Base-by-base conservation (phyloP, 306 rosid genomes). In the Gastrolobium villosum region DNA sequence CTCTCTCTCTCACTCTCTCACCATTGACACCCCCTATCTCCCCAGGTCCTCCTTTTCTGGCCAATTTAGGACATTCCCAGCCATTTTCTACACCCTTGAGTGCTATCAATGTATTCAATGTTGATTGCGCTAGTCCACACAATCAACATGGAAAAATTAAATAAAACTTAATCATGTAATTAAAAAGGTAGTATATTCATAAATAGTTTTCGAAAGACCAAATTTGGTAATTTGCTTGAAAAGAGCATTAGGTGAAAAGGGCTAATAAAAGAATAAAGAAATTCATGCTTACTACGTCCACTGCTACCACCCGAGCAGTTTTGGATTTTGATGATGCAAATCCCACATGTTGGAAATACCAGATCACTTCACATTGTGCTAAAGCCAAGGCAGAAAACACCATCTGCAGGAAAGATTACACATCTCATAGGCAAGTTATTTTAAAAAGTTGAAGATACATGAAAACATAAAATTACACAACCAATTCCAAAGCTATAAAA, bases 331-430 rank as follows among this genome's bases (percentile, higher is more conserved):
- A 91, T 52, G 98, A 89, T 43, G 85, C 96, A 84, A 92, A 84
- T 85, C 99, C 98, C 50, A 90, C 94, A 81, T 95, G 99, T 79
- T 89, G 98, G 84, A 95, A 95, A 84, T 89, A 93, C 99, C 98
- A 95, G 60, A 86, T 81, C 79, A 93, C 99, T 87, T 95, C 99
- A 85, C 90, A 92, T 72, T 95, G 99, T 71, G 99, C 94, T 70
- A 95, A 95, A 81, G 97, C 97, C 97, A 95, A 85, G 62, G 99
- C 99, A 79, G 99, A 92, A 87, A 92, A 95, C 83, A 95, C 97
- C 98, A 95, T 95, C 99, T 95, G 96, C 61, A 9, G 36, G 52
- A 88, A 69, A 61, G 70, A 83, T 72, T 37, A 77, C 57, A 74
- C 72, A 70, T 81, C 72, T 74, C 84, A 53, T 68, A n/a, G 60